Evolutionary conservation across 2,329 filamentous ascomycete genomes (phyloP).

Genomic region (Penicillium sp.): DNA sequence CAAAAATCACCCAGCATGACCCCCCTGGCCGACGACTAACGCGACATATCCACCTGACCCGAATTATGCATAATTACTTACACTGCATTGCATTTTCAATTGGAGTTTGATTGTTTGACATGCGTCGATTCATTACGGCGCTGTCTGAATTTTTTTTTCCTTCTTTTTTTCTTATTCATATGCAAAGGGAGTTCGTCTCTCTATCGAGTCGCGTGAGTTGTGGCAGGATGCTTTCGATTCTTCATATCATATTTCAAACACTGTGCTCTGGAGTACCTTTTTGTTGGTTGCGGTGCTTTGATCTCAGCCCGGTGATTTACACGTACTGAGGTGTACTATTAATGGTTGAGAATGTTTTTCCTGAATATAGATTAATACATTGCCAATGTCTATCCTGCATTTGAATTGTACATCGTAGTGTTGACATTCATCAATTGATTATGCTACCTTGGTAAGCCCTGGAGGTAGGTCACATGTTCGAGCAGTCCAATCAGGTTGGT

Average conservation of each 20-base stretch:
- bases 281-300: slow-evolving; percentile 15
- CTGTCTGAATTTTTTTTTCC: neutral
- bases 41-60: slow-evolving; percentile 6
- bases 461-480: neutral
- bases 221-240: slow-evolving; percentile 19
- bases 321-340: slow-evolving; percentile 23
- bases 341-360: slow-evolving; percentile 11
- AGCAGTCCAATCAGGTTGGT: too few species aligned
- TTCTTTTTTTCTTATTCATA: neutral
- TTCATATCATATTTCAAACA: slow-evolving; percentile 23
- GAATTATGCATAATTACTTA: slow-evolving; percentile 15
- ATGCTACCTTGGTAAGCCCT: neutral
- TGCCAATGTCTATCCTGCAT: neutral
- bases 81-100: slow-evolving; percentile 24
- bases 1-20: slow-evolving; percentile 38
- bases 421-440: neutral
- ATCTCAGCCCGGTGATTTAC: slow-evolving; percentile 21
- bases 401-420: neutral
- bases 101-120: slow-evolving; percentile 23
- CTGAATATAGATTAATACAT: slow-evolving; percentile 28
- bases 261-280: slow-evolving; percentile 28
- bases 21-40: slow-evolving; percentile 36
- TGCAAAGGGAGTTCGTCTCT: neutral
- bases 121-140: neutral
- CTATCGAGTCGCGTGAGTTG: slow-evolving; percentile 1